Base-by-base conservation (phyloP, 106 monocot genomes). In the Dactylorhiza incarnata region DNA sequence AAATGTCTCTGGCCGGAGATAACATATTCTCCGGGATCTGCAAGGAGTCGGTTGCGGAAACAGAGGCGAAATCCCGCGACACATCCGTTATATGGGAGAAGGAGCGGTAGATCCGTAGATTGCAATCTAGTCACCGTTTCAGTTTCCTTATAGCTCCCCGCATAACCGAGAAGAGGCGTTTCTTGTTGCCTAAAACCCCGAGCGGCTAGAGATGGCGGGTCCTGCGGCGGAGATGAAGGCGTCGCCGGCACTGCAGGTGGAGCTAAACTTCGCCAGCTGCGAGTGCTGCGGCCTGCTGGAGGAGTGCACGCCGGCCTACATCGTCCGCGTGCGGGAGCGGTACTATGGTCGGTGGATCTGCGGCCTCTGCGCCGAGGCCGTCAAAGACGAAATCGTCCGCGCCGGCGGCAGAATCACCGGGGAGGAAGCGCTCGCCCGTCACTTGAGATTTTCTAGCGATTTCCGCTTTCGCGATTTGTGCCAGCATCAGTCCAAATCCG, bases 261-360 rank as follows among this genome's bases (percentile, higher is more conserved):
- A 79, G 76, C 73, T 81, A 50, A 83, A 85, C 74, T 48, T 66
- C 3, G 87, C 79, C 13, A 76, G 44, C 48, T 91, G 90, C 81
- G 87, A 81, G 9, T 90, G 90, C 79, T 90, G 90, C 75, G 80
- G 81, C 4, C 73, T 90, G 23, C 83, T 71, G 45, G 90, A 91
- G 67, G 90, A 91, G 54, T 91, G 87, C 83, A 91, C 90, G 49
- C 78, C 78, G 15, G 87, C 59, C 24, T 87, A 91, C 85, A 83
- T 91, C 50, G 71, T 76, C 24, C 15, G 74, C 50, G 81, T 87
- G 45, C 81, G 85, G 73, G 83, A 77, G 23, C 76, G 83, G 26
- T 70, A 81, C 76, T 49, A 52, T 24, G 87, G 87, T 16, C 52
- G 55, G 16, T 90, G 90, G 90, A 71, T 87, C 52, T 90, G 90